Evolutionary conservation across 805 yeast genomes (phyloP), one percentile per base, ranked within the genome.

Genomic region (Hanseniaspora vineae): DNA sequence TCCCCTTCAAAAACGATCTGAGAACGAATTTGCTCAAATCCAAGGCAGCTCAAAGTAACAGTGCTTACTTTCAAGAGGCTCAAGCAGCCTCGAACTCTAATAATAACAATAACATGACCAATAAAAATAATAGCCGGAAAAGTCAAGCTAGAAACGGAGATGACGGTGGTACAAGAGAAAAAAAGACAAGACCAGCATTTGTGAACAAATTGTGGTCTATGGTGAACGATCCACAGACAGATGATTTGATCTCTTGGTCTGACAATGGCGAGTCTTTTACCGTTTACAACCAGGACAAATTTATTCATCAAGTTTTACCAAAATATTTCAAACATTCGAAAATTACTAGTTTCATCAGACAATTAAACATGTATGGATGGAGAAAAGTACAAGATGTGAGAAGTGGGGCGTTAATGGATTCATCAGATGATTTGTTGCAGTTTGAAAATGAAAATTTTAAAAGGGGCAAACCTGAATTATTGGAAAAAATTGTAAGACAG

Each of bases 361-460:
- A 90, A 62, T 72, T 90, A 58, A 90, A 90, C 66, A 90, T 92
- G 98, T 92, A 92, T 62, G 98, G 98, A 11, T 92, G 97, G 96
- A 97, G 89, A 68, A 92, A 92, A 66, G 92, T 92, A 3, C 98
- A 92, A 65, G 97, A 92, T 65, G 78, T 89, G 19, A 84, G 68
- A 49, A 75, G 83, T 23, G 97, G 94, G 2, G 75, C 89, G 4
- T 66, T 80, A 50, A 72, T 75, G 48, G 67, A 65, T 39, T 71
- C 68, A 49, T 66, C 67, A 40, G 96, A 89, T 49, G 97, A 92
- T 58, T 75, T 79, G 48, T 82, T 89, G 84, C 94, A 88, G 64
- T 92, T 92, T 67, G 80, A 78, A 52, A 86, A 88, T 53, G 88
- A 92, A 1, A 73, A 79, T 58, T 92, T 92, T 61, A 68, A 78